Base-by-base conservation (phyloP, 148 eudicot species). In the Salicornia ramosissima region DNA sequence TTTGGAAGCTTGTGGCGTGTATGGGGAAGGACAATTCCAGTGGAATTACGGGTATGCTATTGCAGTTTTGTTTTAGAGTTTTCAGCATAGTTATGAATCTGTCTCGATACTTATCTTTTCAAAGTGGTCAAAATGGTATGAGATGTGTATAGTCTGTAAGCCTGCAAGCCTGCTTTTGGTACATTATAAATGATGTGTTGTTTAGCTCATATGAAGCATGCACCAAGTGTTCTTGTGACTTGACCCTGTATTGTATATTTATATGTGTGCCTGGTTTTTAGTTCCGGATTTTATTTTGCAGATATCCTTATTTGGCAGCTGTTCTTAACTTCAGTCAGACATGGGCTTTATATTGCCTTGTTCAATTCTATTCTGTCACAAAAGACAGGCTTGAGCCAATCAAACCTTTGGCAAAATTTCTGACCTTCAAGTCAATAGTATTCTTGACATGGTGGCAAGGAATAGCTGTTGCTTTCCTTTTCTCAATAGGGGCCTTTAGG, bases 391-490 rank as follows among this genome's bases (percentile, higher is more conserved):
- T 94, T 73, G 89, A 88, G 42, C 96, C 98, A 25, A 94, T 94
- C 69, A 94, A 90, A 81, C 98, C 98, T 67, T 75, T 94, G 86
- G 97, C 98, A 53, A 94, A 94, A 78, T 94, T 94, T 83, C 84
- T 94, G 81, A 86, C 90, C 36, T 90, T 94, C 80, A 94, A 94
- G 88, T 90, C 98, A 14, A 94, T 94, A 65, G 88, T 94, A 25
- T 94, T 94, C 78, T 72, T 94, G 82, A 94, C 98, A 51, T 94
- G 98, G 98, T 90, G 98, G 98, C 98, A 94, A 90, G 98, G 98
- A 65, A 68, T 94, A 50, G 90, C 86, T 43, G 89, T 94, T 65
- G 98, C 97, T 45, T 94, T 94, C 68, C 92, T 94, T 49, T 88
- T 94, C 78, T 94, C 97, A 43, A 80, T 88, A 69, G 98, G 98